Evolutionary conservation across 495 filamentous ascomycete genomes (phyloP).

Genomic region (Daldinia childiae): DNA sequence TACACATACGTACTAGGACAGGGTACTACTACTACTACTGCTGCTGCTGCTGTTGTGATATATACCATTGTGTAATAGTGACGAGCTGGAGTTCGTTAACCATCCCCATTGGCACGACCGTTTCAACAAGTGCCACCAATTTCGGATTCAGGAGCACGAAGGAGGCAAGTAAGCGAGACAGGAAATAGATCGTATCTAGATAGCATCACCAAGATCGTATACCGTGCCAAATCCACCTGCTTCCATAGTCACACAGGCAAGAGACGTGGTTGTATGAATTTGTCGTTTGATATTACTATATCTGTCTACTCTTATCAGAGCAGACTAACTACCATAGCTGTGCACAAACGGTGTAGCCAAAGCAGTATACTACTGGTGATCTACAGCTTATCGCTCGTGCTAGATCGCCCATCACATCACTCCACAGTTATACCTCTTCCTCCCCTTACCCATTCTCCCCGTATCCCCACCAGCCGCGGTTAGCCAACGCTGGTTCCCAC

Average conservation of each 20-base stretch:
- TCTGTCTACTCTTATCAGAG: neutral
- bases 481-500: neutral
- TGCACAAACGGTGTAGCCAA: constrained; percentile 12
- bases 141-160: neutral
- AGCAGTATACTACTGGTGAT: constrained; percentile 10
- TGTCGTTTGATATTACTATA: constrained; percentile 29
- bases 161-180: neutral
- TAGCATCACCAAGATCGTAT: neutral
- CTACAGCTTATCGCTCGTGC: neutral
- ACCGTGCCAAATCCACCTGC: too few species aligned
- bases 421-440: neutral
- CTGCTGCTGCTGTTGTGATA: neutral
- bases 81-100: neutral
- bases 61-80: neutral
- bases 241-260: neutral
- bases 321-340: constrained; percentile 5
- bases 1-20: too few species aligned
- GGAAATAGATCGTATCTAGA: neutral
- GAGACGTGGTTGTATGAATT: neutral
- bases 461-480: neutral
- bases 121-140: constrained; percentile 18
- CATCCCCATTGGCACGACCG: neutral
- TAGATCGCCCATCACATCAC: constrained; percentile 4
- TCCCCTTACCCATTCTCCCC: neutral
- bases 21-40: neutral